A percentile compares a stretch with the other conserved stretches of the same genome.
These are phyloP conservation scores for Elsinoe arachidis DNA, from an alignment of 2,329 filamentous ascomycete genomes.

Conservation along the genomic window DNA sequence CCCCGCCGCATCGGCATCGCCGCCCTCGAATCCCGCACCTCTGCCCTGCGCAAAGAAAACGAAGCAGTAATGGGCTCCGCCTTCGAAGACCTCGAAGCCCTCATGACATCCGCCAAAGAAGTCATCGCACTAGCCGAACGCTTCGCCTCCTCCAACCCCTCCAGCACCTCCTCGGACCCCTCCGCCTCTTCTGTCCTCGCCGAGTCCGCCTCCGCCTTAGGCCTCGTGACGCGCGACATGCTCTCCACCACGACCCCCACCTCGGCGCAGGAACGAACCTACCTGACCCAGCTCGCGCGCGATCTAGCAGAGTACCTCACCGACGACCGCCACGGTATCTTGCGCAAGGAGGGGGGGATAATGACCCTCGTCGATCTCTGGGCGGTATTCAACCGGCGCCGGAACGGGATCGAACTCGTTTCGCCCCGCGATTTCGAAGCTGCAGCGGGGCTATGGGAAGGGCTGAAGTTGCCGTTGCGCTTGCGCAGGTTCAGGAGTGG, in stretches of 20 bases:
- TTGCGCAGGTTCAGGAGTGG: conserved; percentile 85
- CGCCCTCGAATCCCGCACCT: conserved; percentile 75
- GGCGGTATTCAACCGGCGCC: conserved; percentile 88
- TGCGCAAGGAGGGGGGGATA: conserved; percentile 75
- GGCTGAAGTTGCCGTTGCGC: conserved; percentile 74
- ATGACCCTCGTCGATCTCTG: conserved; percentile 85
- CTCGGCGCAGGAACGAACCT: conserved; percentile 67
- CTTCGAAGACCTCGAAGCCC: conserved; percentile 89
- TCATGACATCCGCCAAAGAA: conserved; percentile 97
- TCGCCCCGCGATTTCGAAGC: conserved; percentile 88
- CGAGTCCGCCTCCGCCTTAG: conserved; percentile 74
- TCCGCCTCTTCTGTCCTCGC: conserved; percentile 69
- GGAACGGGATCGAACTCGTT: conserved; percentile 88
- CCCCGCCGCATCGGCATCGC: conserved; percentile 76
- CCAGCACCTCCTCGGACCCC: conserved; percentile 39
- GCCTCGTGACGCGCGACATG: conserved; percentile 89
- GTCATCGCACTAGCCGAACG: conserved; percentile 87
- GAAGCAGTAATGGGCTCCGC: conserved; percentile 86
- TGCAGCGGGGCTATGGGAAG: conserved; percentile 81
- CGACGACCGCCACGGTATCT: conserved; percentile 69
- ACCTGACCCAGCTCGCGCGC: conserved; percentile 76
- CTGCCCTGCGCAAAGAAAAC: conserved; percentile 84
- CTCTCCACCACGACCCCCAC: conserved; percentile 64
- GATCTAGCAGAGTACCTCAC: conserved; percentile 84
- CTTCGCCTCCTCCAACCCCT: conserved; percentile 56